Percentiles rank a stretch among this genome's conserved stretches.
Conservation (phyloP, 805 yeast species). For the Wickerhamomyces tratensis region DNA sequence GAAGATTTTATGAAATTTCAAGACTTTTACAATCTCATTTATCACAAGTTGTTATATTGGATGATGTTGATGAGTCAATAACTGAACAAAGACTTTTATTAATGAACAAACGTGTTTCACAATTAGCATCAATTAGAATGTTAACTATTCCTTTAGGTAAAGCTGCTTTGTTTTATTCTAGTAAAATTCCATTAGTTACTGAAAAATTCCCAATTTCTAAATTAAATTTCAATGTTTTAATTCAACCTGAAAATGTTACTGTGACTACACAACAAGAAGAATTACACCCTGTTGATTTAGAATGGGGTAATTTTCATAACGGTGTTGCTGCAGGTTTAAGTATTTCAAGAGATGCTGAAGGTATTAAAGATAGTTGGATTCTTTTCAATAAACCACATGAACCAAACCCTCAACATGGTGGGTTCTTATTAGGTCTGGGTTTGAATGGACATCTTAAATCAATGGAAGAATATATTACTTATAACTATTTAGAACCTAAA, state of each 20-base stretch:
- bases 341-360: slow-evolving; percentile 56
- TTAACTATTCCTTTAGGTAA: slow-evolving; percentile 71
- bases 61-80: background rate
- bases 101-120: too few relatives aligned
- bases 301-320: slow-evolving; percentile 88
- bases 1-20: slow-evolving; percentile 72
- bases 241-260: slow-evolving; percentile 59
- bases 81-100: too few relatives aligned
- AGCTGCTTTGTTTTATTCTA: slow-evolving; percentile 60
- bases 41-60: slow-evolving; percentile 39
- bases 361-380: slow-evolving; percentile 85
- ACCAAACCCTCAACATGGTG: slow-evolving; percentile 81
- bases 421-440: slow-evolving; percentile 88
- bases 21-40: slow-evolving; percentile 61
- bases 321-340: slow-evolving; percentile 85
- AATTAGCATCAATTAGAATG: slow-evolving; percentile 56
- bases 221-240: slow-evolving; percentile 55
- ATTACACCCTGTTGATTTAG: slow-evolving; percentile 36
- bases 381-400: slow-evolving; percentile 70
- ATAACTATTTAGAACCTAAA: slow-evolving; percentile 86
- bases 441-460: slow-evolving; percentile 77
- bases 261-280: slow-evolving; percentile 48
- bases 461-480: slow-evolving; percentile 94
- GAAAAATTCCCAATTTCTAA: slow-evolving; percentile 77
- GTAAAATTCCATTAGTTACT: slow-evolving; percentile 69